Base-by-base conservation (phyloP, 208 protist species). In the Herpetomonas samuelpessoai region DNA sequence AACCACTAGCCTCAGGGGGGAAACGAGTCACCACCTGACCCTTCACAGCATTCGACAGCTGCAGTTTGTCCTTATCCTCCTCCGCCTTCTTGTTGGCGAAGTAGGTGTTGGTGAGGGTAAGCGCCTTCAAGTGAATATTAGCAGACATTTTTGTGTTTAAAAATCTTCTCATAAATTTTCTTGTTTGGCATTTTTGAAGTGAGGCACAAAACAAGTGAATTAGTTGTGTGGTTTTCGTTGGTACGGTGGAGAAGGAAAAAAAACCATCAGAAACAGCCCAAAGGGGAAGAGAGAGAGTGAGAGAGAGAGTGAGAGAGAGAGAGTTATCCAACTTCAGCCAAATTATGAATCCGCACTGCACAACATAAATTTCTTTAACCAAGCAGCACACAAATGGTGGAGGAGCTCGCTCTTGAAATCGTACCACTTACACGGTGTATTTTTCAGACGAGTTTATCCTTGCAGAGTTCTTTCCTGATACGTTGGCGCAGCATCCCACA, bases 1-100 rank as follows among this genome's bases (percentile, higher is more conserved):
- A 99, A 4, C 98, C 98, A 62, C 88, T 97, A 9, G 98, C 95
- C 72, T 99, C 97, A 1, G 98, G 98, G n/a, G 98, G 96, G 68
- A 99, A 99, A 57, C 98, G 83, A 29, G 97, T 99, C 7, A 97
- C 84, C 53, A 99, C 97, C 28, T 91, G 81, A 25, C 94, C 94
- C 56, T 95, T 66, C 30, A 81, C 78, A 22, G 92, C 94, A 81
- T 93, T 71, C 44, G 74, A 81, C 6, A 96, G 64, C 2, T 51
- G 61, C 35, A 96, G 76, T 62, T 88, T 95, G 55, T 97, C 89
- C 7, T 74, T 60, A 22, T 86, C 80, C 31, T 76, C 61, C n/a
- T 35, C 44, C 7, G 50, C 52, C 26, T 41, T 30, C 30, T 52
- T 30, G 31, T 25, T 24, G 27, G 64, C 74, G 58, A 85, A 87